Evolutionary conservation across 139 green algal genomes (phyloP), one percentile per base, ranked within the genome.

Genomic region (Chlorella sp.): DNA sequence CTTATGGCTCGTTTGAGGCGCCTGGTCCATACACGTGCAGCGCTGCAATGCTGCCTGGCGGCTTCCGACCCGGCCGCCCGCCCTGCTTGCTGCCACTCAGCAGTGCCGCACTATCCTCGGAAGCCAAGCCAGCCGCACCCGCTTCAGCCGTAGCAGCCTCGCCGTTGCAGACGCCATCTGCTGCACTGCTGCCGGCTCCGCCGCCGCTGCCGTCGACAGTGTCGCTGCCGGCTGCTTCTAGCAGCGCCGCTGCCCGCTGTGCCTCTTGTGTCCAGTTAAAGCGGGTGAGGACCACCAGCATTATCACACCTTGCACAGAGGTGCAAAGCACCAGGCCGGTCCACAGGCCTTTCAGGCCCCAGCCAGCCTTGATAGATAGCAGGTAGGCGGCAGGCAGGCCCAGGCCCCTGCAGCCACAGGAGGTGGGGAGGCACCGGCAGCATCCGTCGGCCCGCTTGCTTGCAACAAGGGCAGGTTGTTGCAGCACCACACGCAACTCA

Each of bases 281-380:
- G 14, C 70, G 54, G 17, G 26, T 9, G 26, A 86, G 69, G 28
- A 86, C 46, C 0, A 41, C 26, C 17, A 80, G 70, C 51, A 81
- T 81, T 28, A 81, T 34, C 0, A 48, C 1, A 28, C 68, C 81
- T 24, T 86, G 81, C 8, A 80, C 6, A 2, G 30, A 36, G 17
- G 81, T 81, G 56, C 69, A 58, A 8, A 56, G 32, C 22, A 89
- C 73, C 38, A 96, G 60, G 6, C 91, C 93, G 0, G 76, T 58
- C 91, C 91, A 96, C 34, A 96, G 87, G 20, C 93, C 93, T 40
- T 85, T n/a, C 28, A 91, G 64, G 2, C 86, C 92, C 81, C 90
- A n/a, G 2, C 67, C 51, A 0, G 64, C 24, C 32, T 82, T 65
- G 43, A 96, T 89, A 32, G 89, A 90, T 30, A 94, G 82, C 67